phyloP scores from a whole-genome alignment of 2,329 filamentous ascomycete species.

The Fusarium pseudocircinatum region DNA sequence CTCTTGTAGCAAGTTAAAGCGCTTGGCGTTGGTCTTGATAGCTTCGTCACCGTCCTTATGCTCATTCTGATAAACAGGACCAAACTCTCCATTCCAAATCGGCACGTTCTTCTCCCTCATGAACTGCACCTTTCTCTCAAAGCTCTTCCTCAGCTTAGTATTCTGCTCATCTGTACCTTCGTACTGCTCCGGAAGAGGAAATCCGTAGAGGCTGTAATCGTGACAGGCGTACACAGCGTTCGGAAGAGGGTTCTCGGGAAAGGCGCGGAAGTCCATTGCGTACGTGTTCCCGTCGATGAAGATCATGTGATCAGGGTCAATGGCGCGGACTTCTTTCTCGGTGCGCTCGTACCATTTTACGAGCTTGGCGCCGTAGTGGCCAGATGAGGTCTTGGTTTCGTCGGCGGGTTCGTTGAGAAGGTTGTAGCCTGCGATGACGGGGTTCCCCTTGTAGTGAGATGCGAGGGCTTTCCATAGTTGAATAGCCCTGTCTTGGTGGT shows the following conservation, averaged over 20 bases:
- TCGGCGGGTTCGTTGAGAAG: constrained; percentile 48
- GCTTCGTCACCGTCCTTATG: constrained; percentile 48
- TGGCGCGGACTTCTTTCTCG: constrained; percentile 51
- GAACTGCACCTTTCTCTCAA: constrained; percentile 55
- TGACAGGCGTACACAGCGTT: constrained; percentile 63
- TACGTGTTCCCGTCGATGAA: constrained; percentile 64
- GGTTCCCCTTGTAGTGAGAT: constrained; percentile 53
- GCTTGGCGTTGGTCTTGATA: constrained; percentile 51
- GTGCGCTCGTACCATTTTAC: constrained; percentile 53
- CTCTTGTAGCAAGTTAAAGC: constrained; percentile 54
- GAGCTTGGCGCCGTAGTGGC: constrained; percentile 44
- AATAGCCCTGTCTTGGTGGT: constrained; percentile 57
- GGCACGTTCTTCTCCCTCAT: constrained; percentile 53
- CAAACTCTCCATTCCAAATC: constrained; percentile 64
- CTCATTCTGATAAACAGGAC: constrained; percentile 57
- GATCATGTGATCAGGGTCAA: constrained; percentile 60
- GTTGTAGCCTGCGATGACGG: constrained; percentile 55
- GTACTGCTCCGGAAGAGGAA: constrained; percentile 55
- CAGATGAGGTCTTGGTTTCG: constrained; percentile 37
- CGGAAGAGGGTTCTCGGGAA: constrained; percentile 53
- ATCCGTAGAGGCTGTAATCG: constrained; percentile 63
- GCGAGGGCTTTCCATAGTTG: constrained; percentile 57
- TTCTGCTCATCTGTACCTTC: constrained; percentile 54
- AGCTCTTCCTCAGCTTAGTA: constrained; percentile 50
- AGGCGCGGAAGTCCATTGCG: constrained; percentile 60